These are phyloP conservation scores for Xylariaceae sp. DNA, from an alignment of 2,329 filamentous ascomycete species.

Conservation along the genomic window DNA sequence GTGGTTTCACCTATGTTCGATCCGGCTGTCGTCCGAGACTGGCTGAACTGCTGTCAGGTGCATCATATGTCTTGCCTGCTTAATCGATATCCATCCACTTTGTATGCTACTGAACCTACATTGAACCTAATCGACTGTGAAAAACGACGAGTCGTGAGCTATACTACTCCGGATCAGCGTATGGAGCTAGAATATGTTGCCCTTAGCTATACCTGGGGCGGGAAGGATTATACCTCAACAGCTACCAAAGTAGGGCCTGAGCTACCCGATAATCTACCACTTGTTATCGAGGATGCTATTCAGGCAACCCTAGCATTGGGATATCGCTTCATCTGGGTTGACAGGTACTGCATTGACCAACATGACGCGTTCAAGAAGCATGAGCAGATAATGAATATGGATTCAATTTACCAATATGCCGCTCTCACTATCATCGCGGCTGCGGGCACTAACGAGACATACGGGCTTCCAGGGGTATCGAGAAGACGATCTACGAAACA, in stretches of 20 bases:
- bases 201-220: slow-evolving; percentile 14
- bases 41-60: background rate
- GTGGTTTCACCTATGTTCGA: background rate
- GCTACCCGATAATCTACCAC: background rate
- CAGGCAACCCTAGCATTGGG: slow-evolving; percentile 6
- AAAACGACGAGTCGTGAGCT: background rate
- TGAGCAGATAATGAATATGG: slow-evolving; percentile 28
- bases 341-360: slow-evolving; percentile 24
- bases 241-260: background rate
- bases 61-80: background rate
- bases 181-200: slow-evolving; percentile 4
- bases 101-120: background rate
- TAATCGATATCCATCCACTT: background rate
- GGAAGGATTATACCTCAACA: background rate
- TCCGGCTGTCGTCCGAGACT: background rate
- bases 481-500: background rate
- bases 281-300: slow-evolving; percentile 22
- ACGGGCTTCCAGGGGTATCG: slow-evolving; percentile 22
- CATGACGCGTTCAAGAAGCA: slow-evolving; percentile 11
- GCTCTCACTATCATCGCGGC: slow-evolving; percentile 25
- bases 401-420: slow-evolving; percentile 22
- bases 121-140: slow-evolving; percentile 9
- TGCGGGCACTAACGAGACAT: slow-evolving; percentile 16
- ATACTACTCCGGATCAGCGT: background rate
- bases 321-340: slow-evolving; percentile 25